Conservation (phyloP, 495 filamentous ascomycete species). For the Penicillium canariense region DNA sequence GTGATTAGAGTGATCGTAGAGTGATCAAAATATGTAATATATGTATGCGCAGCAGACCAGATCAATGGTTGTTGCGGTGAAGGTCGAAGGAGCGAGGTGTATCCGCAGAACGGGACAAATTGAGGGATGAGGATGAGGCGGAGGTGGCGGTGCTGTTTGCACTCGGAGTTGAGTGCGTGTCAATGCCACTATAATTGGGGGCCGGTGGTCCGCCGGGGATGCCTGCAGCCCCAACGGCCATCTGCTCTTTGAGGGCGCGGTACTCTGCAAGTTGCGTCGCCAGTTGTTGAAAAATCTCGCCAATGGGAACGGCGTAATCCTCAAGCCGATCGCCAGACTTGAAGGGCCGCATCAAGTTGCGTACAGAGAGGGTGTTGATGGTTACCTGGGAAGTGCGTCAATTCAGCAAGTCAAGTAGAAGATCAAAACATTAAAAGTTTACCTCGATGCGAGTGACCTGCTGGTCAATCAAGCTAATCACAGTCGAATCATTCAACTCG, state of each 20-base stretch:
- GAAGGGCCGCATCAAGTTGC: slow-evolving; percentile 61
- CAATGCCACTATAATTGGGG: slow-evolving; percentile 6
- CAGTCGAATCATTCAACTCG: slow-evolving; percentile 80
- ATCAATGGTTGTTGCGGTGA: slow-evolving; percentile 11
- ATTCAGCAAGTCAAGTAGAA: neutral
- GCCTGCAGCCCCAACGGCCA: slow-evolving; percentile 34
- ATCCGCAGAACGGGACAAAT: slow-evolving; percentile 20
- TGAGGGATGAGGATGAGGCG: slow-evolving; percentile 34
- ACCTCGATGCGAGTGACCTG: slow-evolving; percentile 95
- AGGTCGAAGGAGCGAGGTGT: slow-evolving; percentile 20
- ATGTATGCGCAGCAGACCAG: neutral
- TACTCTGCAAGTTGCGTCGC: slow-evolving; percentile 51
- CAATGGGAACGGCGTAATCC: slow-evolving; percentile 53
- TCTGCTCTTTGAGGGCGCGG: slow-evolving; percentile 47
- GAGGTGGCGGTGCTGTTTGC: slow-evolving; percentile 27
- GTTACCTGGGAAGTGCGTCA: slow-evolving; percentile 48
- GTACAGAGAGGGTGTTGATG: slow-evolving; percentile 61
- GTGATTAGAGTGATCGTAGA: slow-evolving; percentile 1
- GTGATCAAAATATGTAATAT: neutral
- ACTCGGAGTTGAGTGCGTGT: slow-evolving; percentile 17
- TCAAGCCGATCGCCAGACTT: slow-evolving; percentile 40
- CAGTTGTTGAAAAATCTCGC: slow-evolving; percentile 47
- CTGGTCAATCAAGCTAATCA: slow-evolving; percentile 87
- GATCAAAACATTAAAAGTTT: slow-evolving; percentile 28
- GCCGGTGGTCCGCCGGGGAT: slow-evolving; percentile 24